A percentile compares a stretch with the other conserved stretches of the same genome.
Conservation (phyloP, 768 basidiomycete genomes). For the Agrocybe chaxingu region DNA sequence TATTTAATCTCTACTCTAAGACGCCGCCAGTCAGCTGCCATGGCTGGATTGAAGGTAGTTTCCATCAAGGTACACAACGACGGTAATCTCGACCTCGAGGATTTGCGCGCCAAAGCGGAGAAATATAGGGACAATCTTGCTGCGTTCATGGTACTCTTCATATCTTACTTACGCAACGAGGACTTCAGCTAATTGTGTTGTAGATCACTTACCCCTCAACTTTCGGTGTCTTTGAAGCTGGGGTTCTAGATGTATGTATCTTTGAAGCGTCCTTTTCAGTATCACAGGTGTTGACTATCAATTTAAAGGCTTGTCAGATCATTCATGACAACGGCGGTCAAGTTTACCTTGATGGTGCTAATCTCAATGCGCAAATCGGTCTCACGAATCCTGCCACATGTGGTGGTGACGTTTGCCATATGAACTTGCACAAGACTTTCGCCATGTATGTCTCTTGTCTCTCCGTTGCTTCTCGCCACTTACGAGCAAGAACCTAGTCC, state of each 20-base stretch:
- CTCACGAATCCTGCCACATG: slow-evolving; percentile 91
- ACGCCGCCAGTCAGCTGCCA: slow-evolving; percentile 76
- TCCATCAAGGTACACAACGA: slow-evolving; percentile 86
- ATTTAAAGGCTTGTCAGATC: slow-evolving; percentile 76
- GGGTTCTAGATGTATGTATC: slow-evolving; percentile 63
- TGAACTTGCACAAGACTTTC: slow-evolving; percentile 98
- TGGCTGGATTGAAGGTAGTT: slow-evolving; percentile 97
- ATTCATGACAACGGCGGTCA: slow-evolving; percentile 95
- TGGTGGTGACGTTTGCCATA: slow-evolving; percentile 96
- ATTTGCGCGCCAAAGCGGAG: slow-evolving; percentile 84
- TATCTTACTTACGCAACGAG: neutral
- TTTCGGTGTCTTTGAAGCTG: slow-evolving; percentile 95
- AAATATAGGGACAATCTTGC: slow-evolving; percentile 90
- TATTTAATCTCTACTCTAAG: slow-evolving; percentile 11
- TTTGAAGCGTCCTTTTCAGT: neutral
- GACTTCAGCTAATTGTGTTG: slow-evolving; percentile 2
- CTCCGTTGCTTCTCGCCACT: neutral
- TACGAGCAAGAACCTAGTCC: slow-evolving; percentile 49
- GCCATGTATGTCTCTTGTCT: slow-evolving; percentile 62
- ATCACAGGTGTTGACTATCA: slow-evolving; percentile 1
- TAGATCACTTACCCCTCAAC: slow-evolving; percentile 97
- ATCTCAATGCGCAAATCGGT: slow-evolving; percentile 92
- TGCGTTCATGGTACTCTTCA: slow-evolving; percentile 77
- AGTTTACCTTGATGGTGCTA: slow-evolving; percentile 96
- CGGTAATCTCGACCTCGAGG: slow-evolving; percentile 86